Evolutionary conservation across 352 stramenopile species (phyloP).

Genomic region (Blastocystis sp.): DNA sequence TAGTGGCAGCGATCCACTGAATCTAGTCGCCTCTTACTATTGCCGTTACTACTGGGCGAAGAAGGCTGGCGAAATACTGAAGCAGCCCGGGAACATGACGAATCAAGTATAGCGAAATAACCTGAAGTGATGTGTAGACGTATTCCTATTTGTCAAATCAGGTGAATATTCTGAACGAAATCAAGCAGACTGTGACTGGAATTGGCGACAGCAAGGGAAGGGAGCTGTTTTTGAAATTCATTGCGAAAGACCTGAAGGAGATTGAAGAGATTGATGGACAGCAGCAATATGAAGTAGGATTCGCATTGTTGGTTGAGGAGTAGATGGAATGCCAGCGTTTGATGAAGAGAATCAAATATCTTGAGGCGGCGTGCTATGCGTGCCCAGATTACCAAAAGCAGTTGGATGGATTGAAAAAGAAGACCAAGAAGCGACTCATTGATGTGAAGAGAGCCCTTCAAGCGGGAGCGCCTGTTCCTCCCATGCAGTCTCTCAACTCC

Average conservation of each 20-base stretch:
- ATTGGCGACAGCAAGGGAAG: not conserved
- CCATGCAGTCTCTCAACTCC: not conserved
- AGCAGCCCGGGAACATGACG: not conserved
- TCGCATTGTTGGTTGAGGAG: not conserved
- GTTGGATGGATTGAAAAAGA: not conserved
- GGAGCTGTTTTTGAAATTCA: not conserved
- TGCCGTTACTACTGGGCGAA: constrained; percentile 28
- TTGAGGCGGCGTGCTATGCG: not conserved
- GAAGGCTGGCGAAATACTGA: constrained; percentile 1
- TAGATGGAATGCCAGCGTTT: not conserved
- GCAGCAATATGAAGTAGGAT: not conserved
- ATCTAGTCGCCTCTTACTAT: not conserved
- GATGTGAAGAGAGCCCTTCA: not conserved
- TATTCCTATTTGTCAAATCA: not conserved
- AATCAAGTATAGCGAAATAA: not conserved
- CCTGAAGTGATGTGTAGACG: not conserved
- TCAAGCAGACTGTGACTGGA: not conserved
- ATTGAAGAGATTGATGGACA: not conserved
- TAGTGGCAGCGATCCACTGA: not conserved
- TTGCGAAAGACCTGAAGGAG: constrained; percentile 10
- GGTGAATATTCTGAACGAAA: not conserved
- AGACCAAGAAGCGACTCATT: constrained; percentile 21
- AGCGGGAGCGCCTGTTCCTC: not conserved
- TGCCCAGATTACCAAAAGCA: not conserved
- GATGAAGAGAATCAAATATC: not conserved